Evolutionary conservation across 768 basidiomycete genomes (phyloP).

Genomic region (Phaffia tasmanica): DNA sequence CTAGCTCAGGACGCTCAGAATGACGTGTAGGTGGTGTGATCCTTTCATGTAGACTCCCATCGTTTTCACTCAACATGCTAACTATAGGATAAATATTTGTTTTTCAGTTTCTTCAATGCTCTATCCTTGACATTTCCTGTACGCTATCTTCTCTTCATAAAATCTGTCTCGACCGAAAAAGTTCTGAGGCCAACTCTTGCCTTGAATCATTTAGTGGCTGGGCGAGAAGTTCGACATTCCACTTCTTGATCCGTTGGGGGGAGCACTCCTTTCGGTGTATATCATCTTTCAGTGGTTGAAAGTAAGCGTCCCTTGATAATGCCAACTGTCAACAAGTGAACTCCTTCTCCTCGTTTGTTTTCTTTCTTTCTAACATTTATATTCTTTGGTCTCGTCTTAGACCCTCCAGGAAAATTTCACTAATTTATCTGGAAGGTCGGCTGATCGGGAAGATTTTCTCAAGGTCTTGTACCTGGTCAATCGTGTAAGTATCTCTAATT

Average conservation of each 20-base stretch:
- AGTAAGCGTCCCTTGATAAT: not conserved
- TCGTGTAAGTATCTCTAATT: not conserved
- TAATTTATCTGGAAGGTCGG: constrained; percentile 15
- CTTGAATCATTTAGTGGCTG: constrained; percentile 6
- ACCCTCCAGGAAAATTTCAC: constrained; percentile 24
- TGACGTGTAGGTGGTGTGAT: constrained; percentile 12
- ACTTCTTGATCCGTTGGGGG: constrained; percentile 21
- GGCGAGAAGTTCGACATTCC: constrained; percentile 6
- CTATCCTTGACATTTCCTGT: constrained; percentile 19
- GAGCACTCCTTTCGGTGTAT: constrained; percentile 15
- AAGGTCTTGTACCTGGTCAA: constrained; percentile 21
- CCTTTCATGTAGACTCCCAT: not conserved
- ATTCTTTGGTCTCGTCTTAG: not conserved
- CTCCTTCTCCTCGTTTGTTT: not conserved
- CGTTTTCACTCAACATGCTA: not conserved
- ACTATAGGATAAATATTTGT: not conserved
- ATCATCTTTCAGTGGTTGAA: constrained; percentile 23
- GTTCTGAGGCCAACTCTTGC: not conserved
- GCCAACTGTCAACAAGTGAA: not conserved
- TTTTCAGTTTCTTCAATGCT: constrained; percentile 17
- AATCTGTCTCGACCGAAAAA: too few relatives aligned
- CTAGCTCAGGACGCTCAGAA: constrained; percentile 25
- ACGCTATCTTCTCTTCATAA: not conserved
- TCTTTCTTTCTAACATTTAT: too few relatives aligned
- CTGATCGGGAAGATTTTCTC: constrained; percentile 11